Conservation (phyloP, 768 basidiomycete genomes). For the Cystofilobasidium bisporidii region DNA sequence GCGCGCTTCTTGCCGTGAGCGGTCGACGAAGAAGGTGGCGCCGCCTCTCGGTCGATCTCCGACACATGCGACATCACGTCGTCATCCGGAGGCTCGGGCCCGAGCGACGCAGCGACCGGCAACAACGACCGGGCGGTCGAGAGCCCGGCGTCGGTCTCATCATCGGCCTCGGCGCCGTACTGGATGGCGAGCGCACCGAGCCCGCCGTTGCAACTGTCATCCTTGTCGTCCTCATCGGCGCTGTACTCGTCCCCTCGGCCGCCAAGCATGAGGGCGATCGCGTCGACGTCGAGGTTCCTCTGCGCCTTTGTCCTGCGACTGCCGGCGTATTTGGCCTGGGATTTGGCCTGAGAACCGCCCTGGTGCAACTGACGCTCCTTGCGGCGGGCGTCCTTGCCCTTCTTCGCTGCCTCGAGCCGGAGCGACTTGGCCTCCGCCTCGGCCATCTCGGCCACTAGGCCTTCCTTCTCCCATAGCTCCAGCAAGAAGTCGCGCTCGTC, state of each 20-base stretch:
- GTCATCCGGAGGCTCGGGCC: too few relatives aligned
- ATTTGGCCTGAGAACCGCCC: conserved; percentile 8
- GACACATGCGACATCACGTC: too few relatives aligned
- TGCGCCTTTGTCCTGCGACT: neutral
- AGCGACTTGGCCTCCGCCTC: conserved; percentile 2
- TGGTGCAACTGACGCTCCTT: conserved; percentile 1
- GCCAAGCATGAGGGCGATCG: neutral
- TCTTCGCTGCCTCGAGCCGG: neutral
- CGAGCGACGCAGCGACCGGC: too few relatives aligned
- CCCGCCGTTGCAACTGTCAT: neutral
- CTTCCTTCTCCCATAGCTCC: conserved; percentile 19
- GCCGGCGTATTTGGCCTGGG: neutral
- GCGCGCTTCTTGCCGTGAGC: neutral
- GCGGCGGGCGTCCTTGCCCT: neutral
- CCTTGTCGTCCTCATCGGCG: neutral
- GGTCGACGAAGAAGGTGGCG: too few relatives aligned
- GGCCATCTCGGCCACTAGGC: conserved; percentile 12
- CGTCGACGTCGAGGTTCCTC: neutral
- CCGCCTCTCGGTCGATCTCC: too few relatives aligned
- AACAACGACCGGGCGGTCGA: neutral
- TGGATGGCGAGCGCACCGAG: neutral
- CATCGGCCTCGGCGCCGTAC: neutral
- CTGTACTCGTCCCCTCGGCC: neutral
- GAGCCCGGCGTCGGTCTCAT: neutral
- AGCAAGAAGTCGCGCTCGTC: conserved; percentile 15